Evolutionary conservation across 352 stramenopile genomes (phyloP), one percentile per base, ranked within the genome.

Genomic region (Pythium phragmitis): DNA sequence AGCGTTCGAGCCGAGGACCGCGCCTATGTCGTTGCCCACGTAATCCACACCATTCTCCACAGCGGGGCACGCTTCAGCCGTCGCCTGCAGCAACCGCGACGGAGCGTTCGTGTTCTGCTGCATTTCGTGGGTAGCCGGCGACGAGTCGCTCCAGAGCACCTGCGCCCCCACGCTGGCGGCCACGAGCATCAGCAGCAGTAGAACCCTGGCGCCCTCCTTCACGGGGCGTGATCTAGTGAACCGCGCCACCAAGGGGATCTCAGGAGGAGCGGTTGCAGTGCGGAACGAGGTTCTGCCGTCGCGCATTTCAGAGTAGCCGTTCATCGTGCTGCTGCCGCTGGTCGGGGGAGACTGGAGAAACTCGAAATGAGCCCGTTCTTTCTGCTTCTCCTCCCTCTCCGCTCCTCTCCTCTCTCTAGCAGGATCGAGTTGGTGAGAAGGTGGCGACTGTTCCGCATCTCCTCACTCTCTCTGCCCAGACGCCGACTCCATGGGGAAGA

Each of bases 1-100:
- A 2, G 60, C 56, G 21, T 47, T 37, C 3, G 33, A 37, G n/a
- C 61, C 57, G 7, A 57, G 52, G 39, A 57, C 19, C 8, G 50
- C 57, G 51, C 34, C 61, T 21, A 73, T 60, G 30, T 73, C 67
- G 39, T 64, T 63, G 66, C 53, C 60, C 5, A 57, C 26, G 60
- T 65, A 72, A 56, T 70, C 63, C 0, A 65, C 36, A 23, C 60
- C 60, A 19, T 14, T 45, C 54, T 63, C 34, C 13, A 68, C 17
- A 12, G 33, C 33, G 7, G 61, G 36, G 23, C 61, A 68, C 2
- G 33, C n/a, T 52, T 34, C 28, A 2, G 52, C 56, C 28, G 50
- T 30, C 7, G 60, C n/a, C 19, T 39, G 43, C 11, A 66, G 51
- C 8, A 19, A 51, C 28, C 45, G 57, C 26, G 14, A 2, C 0